Percentiles rank a stretch among this genome's conserved stretches.
Evolutionary conservation across 164 flowering plant species (phyloP).

Genomic region (Euptelea pleiosperma): DNA sequence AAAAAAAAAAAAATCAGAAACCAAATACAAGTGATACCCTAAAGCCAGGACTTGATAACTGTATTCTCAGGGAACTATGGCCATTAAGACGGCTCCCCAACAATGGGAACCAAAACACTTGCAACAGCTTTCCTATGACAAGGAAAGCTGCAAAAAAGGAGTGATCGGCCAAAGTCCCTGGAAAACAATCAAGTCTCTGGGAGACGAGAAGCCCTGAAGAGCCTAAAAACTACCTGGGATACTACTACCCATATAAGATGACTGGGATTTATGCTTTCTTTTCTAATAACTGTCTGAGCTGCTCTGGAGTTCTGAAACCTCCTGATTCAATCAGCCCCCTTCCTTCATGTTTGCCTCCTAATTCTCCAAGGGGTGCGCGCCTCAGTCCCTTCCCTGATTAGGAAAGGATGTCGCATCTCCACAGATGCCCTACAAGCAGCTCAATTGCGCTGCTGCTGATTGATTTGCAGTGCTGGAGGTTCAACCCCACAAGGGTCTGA

Average conservation of each 20-base stretch:
- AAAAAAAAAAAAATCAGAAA: not conserved
- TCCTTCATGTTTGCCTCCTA: not conserved
- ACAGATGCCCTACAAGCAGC: constrained; percentile 43
- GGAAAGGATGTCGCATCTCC: constrained; percentile 73
- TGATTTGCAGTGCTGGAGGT: constrained; percentile 54
- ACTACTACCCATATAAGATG: constrained; percentile 15
- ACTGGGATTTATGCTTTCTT: too few species aligned
- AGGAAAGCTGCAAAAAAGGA: constrained; percentile 52
- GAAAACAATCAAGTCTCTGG: constrained; percentile 25
- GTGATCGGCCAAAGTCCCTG: constrained; percentile 30
- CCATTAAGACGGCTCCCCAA: constrained; percentile 21
- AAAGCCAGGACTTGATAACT: constrained; percentile 27
- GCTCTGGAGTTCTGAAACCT: too few species aligned
- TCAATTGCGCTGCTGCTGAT: constrained; percentile 44
- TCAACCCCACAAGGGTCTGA: constrained; percentile 48
- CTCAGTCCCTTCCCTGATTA: constrained; percentile 18
- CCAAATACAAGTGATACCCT: constrained; percentile 4
- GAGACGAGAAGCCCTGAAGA: constrained; percentile 34
- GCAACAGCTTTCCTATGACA: constrained; percentile 37
- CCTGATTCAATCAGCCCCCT: not conserved
- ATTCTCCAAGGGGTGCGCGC: not conserved
- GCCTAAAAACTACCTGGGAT: constrained; percentile 39
- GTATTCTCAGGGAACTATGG: constrained; percentile 31
- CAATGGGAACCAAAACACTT: constrained; percentile 32
- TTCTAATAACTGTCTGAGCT: too few species aligned